phyloP scores from a whole-genome alignment of 805 yeast species.

The Saturnispora mendoncae region DNA sequence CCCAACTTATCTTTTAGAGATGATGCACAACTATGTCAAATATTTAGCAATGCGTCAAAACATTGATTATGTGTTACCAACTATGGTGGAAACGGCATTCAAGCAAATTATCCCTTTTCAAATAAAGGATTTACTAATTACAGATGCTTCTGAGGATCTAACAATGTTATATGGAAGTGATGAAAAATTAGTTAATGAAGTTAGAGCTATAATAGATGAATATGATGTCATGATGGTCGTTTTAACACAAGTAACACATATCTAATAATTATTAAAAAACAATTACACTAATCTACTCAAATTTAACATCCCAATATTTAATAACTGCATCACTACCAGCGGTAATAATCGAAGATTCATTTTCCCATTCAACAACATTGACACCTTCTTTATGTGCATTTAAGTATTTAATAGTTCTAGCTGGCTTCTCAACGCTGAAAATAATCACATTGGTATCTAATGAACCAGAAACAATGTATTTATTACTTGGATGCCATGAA shows the following conservation, averaged over 20 bases:
- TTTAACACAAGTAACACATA: slow-evolving; percentile 38
- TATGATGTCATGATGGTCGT: slow-evolving; percentile 45
- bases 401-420: slow-evolving; percentile 60
- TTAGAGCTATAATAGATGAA: slow-evolving; percentile 38
- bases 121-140: slow-evolving; percentile 27
- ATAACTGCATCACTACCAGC: slow-evolving; percentile 78
- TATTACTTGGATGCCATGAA: slow-evolving; percentile 69
- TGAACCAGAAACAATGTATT: slow-evolving; percentile 69
- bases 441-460: slow-evolving; percentile 74
- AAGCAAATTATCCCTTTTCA: slow-evolving; percentile 38
- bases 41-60: slow-evolving; percentile 36
- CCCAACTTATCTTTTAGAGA: slow-evolving; percentile 37
- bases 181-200: slow-evolving; percentile 30
- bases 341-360: slow-evolving; percentile 43
- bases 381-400: slow-evolving; percentile 90
- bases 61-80: slow-evolving; percentile 41
- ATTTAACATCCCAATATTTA: slow-evolving; percentile 55
- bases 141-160: slow-evolving; percentile 38
- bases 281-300: background rate
- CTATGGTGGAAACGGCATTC: slow-evolving; percentile 42
- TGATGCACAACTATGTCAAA: slow-evolving; percentile 33
- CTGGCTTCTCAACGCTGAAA: slow-evolving; percentile 72
- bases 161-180: slow-evolving; percentile 51
- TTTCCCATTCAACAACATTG: slow-evolving; percentile 60
- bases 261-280: slow-evolving; percentile 1